These are phyloP conservation scores for Achlya hypogyna DNA, from an alignment of 352 stramenopile species.

Conservation along the genomic window DNA sequence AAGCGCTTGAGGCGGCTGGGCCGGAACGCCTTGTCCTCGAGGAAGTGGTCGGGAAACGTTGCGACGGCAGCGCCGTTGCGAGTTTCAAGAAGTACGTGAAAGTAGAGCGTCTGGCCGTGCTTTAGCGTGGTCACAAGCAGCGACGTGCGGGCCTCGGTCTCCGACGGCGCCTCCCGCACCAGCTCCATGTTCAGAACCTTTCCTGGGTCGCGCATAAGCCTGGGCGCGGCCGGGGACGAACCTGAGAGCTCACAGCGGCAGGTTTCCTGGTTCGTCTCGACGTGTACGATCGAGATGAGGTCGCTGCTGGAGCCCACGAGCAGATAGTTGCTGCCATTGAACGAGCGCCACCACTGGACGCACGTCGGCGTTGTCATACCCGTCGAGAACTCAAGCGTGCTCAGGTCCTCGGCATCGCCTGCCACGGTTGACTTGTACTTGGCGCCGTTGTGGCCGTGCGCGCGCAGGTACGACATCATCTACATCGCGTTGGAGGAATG, in stretches of 20 bases:
- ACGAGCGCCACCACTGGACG: conserved; percentile 64
- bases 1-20: conserved; percentile 80
- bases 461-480: conserved; percentile 77
- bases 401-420: conserved; percentile 76
- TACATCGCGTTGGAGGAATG: neutral
- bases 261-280: conserved; percentile 75
- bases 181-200: conserved; percentile 67
- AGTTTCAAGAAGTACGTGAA: conserved; percentile 77
- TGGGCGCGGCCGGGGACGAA: neutral
- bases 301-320: conserved; percentile 66
- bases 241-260: conserved; percentile 56
- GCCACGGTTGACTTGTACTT: conserved; percentile 75
- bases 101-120: conserved; percentile 47
- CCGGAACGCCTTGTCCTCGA: conserved; percentile 78
- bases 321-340: conserved; percentile 78
- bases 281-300: conserved; percentile 80
- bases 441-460: conserved; percentile 67
- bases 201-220: conserved; percentile 34
- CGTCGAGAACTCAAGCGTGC: conserved; percentile 63
- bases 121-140: conserved; percentile 71
- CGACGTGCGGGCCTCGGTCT: conserved; percentile 63
- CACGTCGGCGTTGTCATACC: conserved; percentile 64
- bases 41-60: conserved; percentile 78
- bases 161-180: conserved; percentile 66
- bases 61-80: conserved; percentile 46